phyloP scores from a whole-genome alignment of 176 grass and related monocot genomes.

The Carex scoparia region DNA sequence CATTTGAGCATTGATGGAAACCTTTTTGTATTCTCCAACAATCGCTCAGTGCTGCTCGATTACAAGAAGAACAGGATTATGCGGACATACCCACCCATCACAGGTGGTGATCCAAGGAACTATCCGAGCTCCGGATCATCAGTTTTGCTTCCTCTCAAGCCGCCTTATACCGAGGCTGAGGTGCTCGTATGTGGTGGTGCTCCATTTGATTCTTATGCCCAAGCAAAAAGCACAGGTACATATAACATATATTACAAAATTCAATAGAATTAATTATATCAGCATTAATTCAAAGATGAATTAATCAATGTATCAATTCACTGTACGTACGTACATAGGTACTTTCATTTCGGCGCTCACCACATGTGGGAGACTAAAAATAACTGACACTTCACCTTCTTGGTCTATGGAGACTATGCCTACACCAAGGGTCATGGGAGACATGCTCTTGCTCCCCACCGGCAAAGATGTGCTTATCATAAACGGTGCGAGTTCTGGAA shows the following conservation, averaged over 20 bases:
- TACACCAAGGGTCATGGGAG: slow-evolving; percentile 73
- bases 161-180: slow-evolving; percentile 51
- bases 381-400: slow-evolving; percentile 49
- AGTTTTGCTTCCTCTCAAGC: slow-evolving; percentile 55
- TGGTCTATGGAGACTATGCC: slow-evolving; percentile 77
- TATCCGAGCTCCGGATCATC: slow-evolving; percentile 81
- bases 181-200: slow-evolving; percentile 80
- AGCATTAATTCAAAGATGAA: not conserved
- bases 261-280: not conserved
- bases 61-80: slow-evolving; percentile 57
- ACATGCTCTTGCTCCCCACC: slow-evolving; percentile 71
- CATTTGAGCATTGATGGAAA: slow-evolving; percentile 79
- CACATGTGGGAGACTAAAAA: slow-evolving; percentile 79
- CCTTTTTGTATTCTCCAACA: slow-evolving; percentile 80
- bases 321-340: slow-evolving; percentile 23
- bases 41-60: slow-evolving; percentile 59
- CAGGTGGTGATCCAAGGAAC: slow-evolving; percentile 62
- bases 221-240: slow-evolving; percentile 14
- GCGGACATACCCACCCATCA: slow-evolving; percentile 39
- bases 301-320: not conserved
- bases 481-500: slow-evolving; percentile 59
- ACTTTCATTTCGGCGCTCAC: slow-evolving; percentile 28
- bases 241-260: not conserved
- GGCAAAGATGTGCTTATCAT: slow-evolving; percentile 59
- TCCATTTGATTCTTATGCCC: slow-evolving; percentile 45